phyloP scores from a whole-genome alignment of 768 basidiomycete species.

The Boletus tylopilopsis region DNA sequence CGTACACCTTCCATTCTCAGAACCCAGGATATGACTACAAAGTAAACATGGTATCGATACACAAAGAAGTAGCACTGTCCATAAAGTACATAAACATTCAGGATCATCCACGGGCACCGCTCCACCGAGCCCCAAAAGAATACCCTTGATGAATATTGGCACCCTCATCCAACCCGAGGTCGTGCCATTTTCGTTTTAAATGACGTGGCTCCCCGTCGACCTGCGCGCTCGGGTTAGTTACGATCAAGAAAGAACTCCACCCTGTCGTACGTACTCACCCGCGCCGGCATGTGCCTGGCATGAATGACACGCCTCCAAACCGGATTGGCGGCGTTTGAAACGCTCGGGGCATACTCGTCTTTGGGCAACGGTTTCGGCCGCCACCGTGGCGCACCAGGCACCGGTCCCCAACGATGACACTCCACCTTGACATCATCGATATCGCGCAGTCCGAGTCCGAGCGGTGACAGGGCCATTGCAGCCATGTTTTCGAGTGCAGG shows the following conservation, averaged over 20 bases:
- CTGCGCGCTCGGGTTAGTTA: neutral
- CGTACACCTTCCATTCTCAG: too few relatives aligned
- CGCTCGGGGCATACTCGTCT: too few relatives aligned
- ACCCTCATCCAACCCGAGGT: constrained; percentile 1
- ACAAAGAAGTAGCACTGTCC: neutral
- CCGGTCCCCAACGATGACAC: too few relatives aligned
- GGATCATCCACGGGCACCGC: neutral
- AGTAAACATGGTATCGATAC: neutral
- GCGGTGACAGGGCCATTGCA: neutral
- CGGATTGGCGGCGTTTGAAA: too few relatives aligned
- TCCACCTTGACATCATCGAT: constrained; percentile 2
- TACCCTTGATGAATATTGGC: neutral
- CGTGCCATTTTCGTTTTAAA: constrained; percentile 18
- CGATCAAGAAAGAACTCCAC: neutral
- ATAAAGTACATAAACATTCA: neutral
- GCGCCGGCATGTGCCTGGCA: neutral
- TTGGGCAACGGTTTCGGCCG: constrained; percentile 18
- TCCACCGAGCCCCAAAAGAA: neutral
- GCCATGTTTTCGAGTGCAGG: neutral
- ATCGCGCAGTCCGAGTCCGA: neutral
- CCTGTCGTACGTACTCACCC: constrained; percentile 7
- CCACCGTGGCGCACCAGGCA: constrained; percentile 26
- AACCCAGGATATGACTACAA: neutral
- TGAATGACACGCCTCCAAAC: neutral
- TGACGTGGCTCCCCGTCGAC: neutral